These are phyloP conservation scores for Fusarium cicatricum DNA, from an alignment of 2,329 filamentous ascomycete species.

Conservation along the genomic window DNA sequence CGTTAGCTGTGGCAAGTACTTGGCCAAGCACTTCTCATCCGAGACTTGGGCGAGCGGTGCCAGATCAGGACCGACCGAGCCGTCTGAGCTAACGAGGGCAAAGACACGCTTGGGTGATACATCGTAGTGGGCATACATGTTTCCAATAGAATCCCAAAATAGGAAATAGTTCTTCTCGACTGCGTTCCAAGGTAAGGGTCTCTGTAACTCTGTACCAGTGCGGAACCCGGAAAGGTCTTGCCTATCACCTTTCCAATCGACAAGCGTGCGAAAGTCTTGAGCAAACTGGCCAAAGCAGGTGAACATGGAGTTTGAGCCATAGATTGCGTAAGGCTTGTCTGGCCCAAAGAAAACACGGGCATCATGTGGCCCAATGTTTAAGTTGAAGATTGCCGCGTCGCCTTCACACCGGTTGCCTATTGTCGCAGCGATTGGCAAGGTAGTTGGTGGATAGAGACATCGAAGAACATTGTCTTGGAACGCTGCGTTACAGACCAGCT, in stretches of 20 bases:
- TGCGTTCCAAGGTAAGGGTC: slow-evolving; percentile 53
- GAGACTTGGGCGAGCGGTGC: slow-evolving; percentile 45
- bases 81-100: slow-evolving; percentile 54
- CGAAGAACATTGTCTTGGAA: slow-evolving; percentile 53
- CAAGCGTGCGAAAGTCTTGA: slow-evolving; percentile 60
- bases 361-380: slow-evolving; percentile 64
- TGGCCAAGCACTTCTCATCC: slow-evolving; percentile 57
- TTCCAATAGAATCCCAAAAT: slow-evolving; percentile 62
- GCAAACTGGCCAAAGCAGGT: slow-evolving; percentile 67
- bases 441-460: slow-evolving; percentile 52
- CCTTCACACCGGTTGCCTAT: slow-evolving; percentile 54
- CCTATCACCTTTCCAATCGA: slow-evolving; percentile 52
- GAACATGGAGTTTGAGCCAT: slow-evolving; percentile 62
- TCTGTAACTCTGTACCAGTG: slow-evolving; percentile 58
- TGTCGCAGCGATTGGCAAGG: slow-evolving; percentile 58
- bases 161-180: slow-evolving; percentile 71
- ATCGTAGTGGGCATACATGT: slow-evolving; percentile 63
- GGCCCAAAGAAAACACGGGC: slow-evolving; percentile 66
- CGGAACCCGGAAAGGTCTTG: slow-evolving; percentile 48
- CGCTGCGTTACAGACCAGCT: slow-evolving; percentile 59
- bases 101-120: slow-evolving; percentile 59
- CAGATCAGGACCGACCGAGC: slow-evolving; percentile 57
- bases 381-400: slow-evolving; percentile 51
- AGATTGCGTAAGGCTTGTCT: slow-evolving; percentile 57
- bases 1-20: slow-evolving; percentile 54